phyloP scores from a whole-genome alignment of 1,284 basidiomycete species.

The Entoloma clypeatum region DNA sequence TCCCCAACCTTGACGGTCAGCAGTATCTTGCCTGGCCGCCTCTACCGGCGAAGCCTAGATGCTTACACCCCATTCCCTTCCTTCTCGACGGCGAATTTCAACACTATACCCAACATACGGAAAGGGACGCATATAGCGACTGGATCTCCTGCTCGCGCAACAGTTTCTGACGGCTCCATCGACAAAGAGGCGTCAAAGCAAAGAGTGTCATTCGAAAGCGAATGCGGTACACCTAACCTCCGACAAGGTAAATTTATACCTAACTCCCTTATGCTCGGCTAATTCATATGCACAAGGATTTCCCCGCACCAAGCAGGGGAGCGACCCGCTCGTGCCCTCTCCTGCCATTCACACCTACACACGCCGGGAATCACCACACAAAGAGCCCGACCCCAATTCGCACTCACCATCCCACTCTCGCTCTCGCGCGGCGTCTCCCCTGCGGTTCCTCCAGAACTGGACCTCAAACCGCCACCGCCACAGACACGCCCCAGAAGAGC shows the following conservation, averaged over 20 bases:
- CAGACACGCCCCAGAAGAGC: conserved; percentile 30
- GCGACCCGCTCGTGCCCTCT: conserved; percentile 21
- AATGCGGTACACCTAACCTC: conserved; percentile 28
- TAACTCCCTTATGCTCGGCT: too few species aligned
- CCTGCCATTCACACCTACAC: conserved; percentile 23
- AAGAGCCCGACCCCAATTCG: conserved; percentile 22
- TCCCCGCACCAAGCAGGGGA: conserved; percentile 22
- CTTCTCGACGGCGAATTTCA: conserved; percentile 21
- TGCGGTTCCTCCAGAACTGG: conserved; percentile 39
- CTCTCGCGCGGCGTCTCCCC: conserved; percentile 39
- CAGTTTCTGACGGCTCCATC: conserved; percentile 21
- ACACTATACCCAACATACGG: conserved; percentile 15
- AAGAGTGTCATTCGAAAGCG: conserved; percentile 36
- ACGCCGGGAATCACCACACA: conserved; percentile 18
- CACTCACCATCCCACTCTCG: conserved; percentile 33
- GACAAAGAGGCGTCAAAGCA: conserved; percentile 31
- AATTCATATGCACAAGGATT: too few species aligned
- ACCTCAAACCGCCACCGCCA: conserved; percentile 33
- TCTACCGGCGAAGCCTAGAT: conserved; percentile 33
- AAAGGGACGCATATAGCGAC: conserved; percentile 12
- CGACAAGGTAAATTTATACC: conserved; percentile 26
- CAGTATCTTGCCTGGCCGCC: conserved; percentile 20
- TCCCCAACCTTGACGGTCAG: conserved; percentile 20
- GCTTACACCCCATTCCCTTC: conserved; percentile 29
- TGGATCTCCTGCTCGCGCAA: conserved; percentile 7